Base-by-base conservation (phyloP, 164 flowering plant species). In the Berberis vulgaris region DNA sequence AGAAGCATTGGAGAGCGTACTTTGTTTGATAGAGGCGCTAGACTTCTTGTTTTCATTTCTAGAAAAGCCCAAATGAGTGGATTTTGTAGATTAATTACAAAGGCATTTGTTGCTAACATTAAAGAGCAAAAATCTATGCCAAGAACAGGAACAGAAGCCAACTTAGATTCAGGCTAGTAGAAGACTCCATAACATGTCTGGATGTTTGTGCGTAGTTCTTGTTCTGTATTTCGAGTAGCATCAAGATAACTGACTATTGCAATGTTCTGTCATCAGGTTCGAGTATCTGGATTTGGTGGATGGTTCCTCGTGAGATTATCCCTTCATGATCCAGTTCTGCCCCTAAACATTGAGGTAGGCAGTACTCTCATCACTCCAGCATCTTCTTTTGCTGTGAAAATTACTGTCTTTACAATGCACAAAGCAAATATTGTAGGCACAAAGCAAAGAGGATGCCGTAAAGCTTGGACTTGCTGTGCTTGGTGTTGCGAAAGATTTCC, bases 261-360 rank as follows among this genome's bases (percentile, higher is more conserved):
- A 41, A 5, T 60, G 12, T 39, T 39, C 7, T 61, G 45, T 56
- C 6, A 60, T 59, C 79, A 94, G 97, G 81, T 91, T 43, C 81
- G 97, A 57, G 94, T 82, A 64, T 91, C 97, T 55, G 97, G 96
- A 52, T 80, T 67, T 75, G 97, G 94, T 42, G 99, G 99, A 9
- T 95, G 99, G 99, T 89, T 95, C 81, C 97, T 95, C 73, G 78
- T 91, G 49, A 79, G 99, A 74, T 83, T 91, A 41, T 95, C 97
- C 45, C 97, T 95, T 53, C 99, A 95, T 62, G 99, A 95, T 70
- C 99, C 99, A 49, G 99, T 95, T 64, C 79, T 95, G 65, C 96
- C 97, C 56, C 92, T 95, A 40, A 91, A 91, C 74, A 89, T 95
- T 45, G 97, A 91, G 97, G 97, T 95, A 79, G 8, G 41, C 12